These are phyloP conservation scores for Salix brachista DNA, from an alignment of 345 rosid genomes.

Conservation along the genomic window DNA sequence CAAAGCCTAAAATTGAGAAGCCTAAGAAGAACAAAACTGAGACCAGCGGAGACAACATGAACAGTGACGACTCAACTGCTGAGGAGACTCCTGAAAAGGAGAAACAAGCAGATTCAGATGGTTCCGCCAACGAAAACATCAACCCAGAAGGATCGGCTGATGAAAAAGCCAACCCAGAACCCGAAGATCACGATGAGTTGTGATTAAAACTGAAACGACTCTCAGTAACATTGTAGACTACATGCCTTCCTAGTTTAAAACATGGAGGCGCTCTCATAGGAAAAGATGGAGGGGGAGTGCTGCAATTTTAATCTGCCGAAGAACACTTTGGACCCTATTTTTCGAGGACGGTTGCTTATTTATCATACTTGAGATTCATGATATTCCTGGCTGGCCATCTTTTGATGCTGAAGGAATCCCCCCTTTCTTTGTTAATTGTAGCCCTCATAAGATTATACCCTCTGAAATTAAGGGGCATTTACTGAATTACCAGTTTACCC, in stretches of 20 bases:
- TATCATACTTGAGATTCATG: not conserved
- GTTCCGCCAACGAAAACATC: conserved; percentile 19
- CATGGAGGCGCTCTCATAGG: not conserved
- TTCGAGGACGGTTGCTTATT: not conserved
- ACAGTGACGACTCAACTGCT: conserved; percentile 31
- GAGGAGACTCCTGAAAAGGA: conserved; percentile 24
- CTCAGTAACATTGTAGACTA: not conserved
- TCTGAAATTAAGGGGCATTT: not conserved
- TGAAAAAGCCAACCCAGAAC: conserved; percentile 21
- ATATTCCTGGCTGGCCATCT: not conserved
- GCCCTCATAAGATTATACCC: not conserved
- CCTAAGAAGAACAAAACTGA: conserved; percentile 55
- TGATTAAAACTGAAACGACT: conserved; percentile 23
- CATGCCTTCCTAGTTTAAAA: not conserved
- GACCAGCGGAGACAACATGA: conserved; percentile 25
- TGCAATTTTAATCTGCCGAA: not conserved
- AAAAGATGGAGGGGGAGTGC: not conserved
- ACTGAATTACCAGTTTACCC: not conserved
- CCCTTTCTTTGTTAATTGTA: not conserved
- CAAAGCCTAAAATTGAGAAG: conserved; percentile 84
- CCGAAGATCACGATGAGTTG: conserved; percentile 60
- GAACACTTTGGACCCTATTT: not conserved
- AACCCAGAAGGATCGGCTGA: conserved; percentile 9
- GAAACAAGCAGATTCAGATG: conserved; percentile 29
- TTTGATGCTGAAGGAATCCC: too few species aligned